A percentile compares a stretch with the other conserved stretches of the same genome.
Conservation (phyloP, 139 green algal genomes). For the Dunaliella sp. region DNA sequence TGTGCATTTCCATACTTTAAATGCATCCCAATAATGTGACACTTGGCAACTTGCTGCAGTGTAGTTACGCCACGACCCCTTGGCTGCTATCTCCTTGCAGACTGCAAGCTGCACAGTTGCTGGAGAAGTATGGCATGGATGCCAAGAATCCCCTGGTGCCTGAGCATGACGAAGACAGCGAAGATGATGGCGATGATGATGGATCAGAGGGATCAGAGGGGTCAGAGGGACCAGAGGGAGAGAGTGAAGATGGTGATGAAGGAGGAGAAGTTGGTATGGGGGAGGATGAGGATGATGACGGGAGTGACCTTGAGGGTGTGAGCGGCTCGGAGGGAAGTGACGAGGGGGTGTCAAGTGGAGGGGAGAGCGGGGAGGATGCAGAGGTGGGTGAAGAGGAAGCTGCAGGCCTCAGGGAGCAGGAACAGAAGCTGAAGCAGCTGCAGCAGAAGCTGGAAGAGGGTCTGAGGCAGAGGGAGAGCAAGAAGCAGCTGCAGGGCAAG, state of each 20-base stretch:
- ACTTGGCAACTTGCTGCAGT: no score
- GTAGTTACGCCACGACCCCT: no score
- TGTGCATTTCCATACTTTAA: no score
- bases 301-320: conserved; percentile 6
- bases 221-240: conserved; percentile 3
- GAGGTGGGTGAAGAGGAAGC: conserved; percentile 29
- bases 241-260: conserved; percentile 13
- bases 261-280: conserved; percentile 29
- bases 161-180: not conserved
- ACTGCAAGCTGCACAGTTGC: conserved; percentile 35
- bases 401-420: conserved; percentile 34
- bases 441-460: conserved; percentile 1
- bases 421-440: conserved; percentile 6
- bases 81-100: conserved; percentile 25
- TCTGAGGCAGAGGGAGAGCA: conserved; percentile 2
- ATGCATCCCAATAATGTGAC: no score
- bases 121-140: conserved; percentile 42
- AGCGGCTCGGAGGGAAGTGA: conserved; percentile 5
- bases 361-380: conserved; percentile 23
- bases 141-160: conserved; percentile 29
- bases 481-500: not conserved
- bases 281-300: conserved; percentile 17
- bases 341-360: not conserved
- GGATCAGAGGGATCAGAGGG: conserved; percentile 19
- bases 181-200: conserved; percentile 10